Conservation (phyloP, 2,329 filamentous ascomycete genomes). For the Neobulgaria alba region DNA sequence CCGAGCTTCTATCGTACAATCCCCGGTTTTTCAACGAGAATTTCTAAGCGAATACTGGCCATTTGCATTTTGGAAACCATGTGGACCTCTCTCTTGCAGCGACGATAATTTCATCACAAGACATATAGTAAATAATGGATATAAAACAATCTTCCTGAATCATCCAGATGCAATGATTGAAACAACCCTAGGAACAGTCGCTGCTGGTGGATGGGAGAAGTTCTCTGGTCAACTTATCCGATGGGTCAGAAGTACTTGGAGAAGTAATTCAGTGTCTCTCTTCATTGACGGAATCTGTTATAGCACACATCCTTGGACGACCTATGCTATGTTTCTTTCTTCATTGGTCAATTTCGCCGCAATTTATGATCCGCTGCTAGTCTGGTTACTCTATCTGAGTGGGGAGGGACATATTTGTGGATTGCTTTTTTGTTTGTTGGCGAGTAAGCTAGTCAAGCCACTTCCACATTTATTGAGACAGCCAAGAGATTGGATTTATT, state of each 20-base stretch:
- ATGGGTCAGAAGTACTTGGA: slow-evolving; percentile 51
- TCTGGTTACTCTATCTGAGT: slow-evolving; percentile 26
- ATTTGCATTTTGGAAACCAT: slow-evolving; percentile 30
- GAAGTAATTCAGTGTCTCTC: slow-evolving; percentile 45
- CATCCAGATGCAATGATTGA: slow-evolving; percentile 38
- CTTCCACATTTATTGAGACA: slow-evolving; percentile 42
- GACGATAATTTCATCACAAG: slow-evolving; percentile 56
- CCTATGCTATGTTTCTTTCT: slow-evolving; percentile 47
- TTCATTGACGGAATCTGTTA: slow-evolving; percentile 32
- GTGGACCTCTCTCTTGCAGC: slow-evolving; percentile 42
- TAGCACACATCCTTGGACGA: slow-evolving; percentile 40
- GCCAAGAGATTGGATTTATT: slow-evolving; percentile 41
- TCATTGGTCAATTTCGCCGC: slow-evolving; percentile 48
- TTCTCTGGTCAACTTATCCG: slow-evolving; percentile 45
- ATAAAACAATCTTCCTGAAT: slow-evolving; percentile 47
- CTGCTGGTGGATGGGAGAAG: slow-evolving; percentile 27
- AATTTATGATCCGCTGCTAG: slow-evolving; percentile 36
- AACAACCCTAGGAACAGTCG: slow-evolving; percentile 42
- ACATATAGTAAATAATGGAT: slow-evolving; percentile 40
- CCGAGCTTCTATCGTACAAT: slow-evolving; percentile 40
- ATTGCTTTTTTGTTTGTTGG: slow-evolving; percentile 15
- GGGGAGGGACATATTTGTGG: not conserved
- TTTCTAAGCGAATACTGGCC: slow-evolving; percentile 43
- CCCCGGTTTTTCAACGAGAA: slow-evolving; percentile 32
- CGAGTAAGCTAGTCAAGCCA: slow-evolving; percentile 49